Conservation (phyloP, 75 land plant genomes). For the Pseudotsuga menziesii region DNA sequence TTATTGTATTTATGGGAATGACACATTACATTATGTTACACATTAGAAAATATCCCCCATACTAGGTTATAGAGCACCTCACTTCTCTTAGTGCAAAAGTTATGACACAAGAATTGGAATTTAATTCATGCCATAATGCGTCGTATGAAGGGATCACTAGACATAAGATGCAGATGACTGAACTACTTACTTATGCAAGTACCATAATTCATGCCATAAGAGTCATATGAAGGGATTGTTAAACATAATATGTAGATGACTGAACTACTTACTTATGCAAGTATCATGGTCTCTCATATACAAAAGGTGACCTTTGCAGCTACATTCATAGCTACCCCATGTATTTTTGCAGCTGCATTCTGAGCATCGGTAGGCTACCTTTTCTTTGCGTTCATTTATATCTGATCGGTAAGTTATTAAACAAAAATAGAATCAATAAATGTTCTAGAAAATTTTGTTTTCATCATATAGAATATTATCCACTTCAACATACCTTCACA, state of each 20-base stretch:
- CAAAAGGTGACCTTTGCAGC: conserved; percentile 63
- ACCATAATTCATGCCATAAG: no score
- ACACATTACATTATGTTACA: no score
- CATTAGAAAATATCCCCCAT: no score
- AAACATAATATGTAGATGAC: neutral
- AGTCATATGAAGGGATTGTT: no score
- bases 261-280: conserved; percentile 66
- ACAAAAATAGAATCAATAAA: neutral
- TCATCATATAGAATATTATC: neutral
- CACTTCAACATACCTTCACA: conserved; percentile 64
- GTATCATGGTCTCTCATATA: conserved; percentile 88
- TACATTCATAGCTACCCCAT: conserved; percentile 94
- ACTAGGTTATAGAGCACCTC: no score
- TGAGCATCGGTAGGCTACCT: conserved; percentile 72
- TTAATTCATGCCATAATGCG: neutral
- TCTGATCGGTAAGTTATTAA: conserved; percentile 34
- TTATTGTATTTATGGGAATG: no score
- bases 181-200: no score
- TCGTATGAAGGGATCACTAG: neutral
- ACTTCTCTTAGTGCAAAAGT: no score
- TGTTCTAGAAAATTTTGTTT: neutral
- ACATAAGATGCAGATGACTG: no score
- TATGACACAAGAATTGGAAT: neutral
- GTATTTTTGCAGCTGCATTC: conserved; percentile 96
- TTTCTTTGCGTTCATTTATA: conserved; percentile 83